A percentile compares a stretch with the other conserved stretches of the same genome.
phyloP scores from a whole-genome alignment of 495 filamentous ascomycete species.

The Cairneyella variabilis region DNA sequence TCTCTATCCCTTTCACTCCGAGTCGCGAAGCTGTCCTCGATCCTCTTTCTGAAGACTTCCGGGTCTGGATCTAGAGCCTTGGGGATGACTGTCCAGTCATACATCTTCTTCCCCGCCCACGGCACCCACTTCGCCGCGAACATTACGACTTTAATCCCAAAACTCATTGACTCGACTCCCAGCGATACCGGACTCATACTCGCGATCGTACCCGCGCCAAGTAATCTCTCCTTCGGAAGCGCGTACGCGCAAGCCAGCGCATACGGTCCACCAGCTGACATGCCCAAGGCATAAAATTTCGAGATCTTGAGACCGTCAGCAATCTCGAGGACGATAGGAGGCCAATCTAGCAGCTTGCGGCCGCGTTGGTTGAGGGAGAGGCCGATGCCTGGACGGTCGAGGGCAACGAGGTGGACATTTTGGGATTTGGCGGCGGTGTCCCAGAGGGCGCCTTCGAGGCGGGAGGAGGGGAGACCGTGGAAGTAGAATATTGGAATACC shows the following conservation, averaged over 20 bases:
- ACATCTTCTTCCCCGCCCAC: no score
- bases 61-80: no score
- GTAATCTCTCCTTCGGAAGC: not conserved
- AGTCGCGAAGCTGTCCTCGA: no score
- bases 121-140: no score
- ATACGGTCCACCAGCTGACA: not conserved
- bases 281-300: not conserved
- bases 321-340: not conserved
- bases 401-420: slow-evolving; percentile 2
- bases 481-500: slow-evolving; percentile 6
- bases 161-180: not conserved
- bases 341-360: slow-evolving; percentile 1
- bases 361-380: not conserved
- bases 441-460: not conserved
- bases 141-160: not conserved
- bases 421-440: not conserved
- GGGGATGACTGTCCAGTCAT: no score
- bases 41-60: no score
- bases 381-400: slow-evolving; percentile 8
- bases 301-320: not conserved
- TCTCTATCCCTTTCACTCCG: no score
- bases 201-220: not conserved
- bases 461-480: slow-evolving; percentile 10
- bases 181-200: no score
- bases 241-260: slow-evolving; percentile 4